A percentile compares a stretch with the other conserved stretches of the same genome.
phyloP scores from a whole-genome alignment of 768 basidiomycete species.

The Tylopilus sp. region DNA sequence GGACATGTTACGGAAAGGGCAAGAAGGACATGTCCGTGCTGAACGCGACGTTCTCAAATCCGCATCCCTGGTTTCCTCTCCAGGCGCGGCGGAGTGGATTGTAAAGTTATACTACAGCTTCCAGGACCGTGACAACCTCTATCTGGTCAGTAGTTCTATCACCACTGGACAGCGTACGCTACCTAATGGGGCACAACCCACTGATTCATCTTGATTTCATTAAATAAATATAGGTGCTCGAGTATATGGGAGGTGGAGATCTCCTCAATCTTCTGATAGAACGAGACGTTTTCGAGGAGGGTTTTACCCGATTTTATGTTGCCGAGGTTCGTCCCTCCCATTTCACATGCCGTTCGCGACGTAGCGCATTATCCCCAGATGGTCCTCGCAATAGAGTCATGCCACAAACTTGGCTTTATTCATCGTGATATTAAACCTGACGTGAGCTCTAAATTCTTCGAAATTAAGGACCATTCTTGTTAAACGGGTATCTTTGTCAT shows the following conservation, averaged over 20 bases:
- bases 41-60: conserved; percentile 93
- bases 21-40: conserved; percentile 95
- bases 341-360: conserved; percentile 18
- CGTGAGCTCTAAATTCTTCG: conserved; percentile 43
- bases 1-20: conserved; percentile 94
- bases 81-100: conserved; percentile 86
- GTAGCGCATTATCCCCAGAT: conserved; percentile 54
- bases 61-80: conserved; percentile 74
- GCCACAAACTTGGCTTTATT: conserved; percentile 93
- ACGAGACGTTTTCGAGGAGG: conserved; percentile 85
- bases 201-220: conserved; percentile 61
- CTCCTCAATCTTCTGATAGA: conserved; percentile 95
- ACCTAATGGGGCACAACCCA: conserved; percentile 26
- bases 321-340: conserved; percentile 63
- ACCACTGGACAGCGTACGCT: conserved; percentile 22
- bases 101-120: conserved; percentile 91
- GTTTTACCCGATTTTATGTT: conserved; percentile 90
- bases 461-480: conserved; percentile 29
- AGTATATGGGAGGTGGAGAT: conserved; percentile 97
- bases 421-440: conserved; percentile 98
- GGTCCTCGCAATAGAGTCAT: conserved; percentile 90
- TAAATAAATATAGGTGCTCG: conserved; percentile 62
- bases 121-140: conserved; percentile 92
- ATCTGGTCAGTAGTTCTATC: conserved; percentile 66
- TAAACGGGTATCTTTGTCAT: conserved; percentile 23